These are phyloP conservation scores for Larix sibirica DNA, from an alignment of 83 land plant genomes.

Conservation along the genomic window DNA sequence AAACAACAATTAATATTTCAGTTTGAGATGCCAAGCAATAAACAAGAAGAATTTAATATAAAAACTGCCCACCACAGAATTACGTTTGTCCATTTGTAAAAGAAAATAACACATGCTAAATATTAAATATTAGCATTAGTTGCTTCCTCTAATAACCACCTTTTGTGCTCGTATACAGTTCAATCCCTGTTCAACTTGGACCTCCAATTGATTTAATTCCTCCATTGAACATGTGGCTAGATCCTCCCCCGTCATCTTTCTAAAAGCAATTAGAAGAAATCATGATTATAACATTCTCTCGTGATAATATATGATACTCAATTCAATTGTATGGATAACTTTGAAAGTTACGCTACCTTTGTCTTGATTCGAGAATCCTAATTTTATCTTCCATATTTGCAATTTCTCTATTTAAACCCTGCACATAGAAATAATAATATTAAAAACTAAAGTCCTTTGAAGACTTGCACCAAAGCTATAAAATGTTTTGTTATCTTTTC, in stretches of 20 bases:
- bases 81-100: no score
- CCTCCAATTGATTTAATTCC: constrained; percentile 30
- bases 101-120: no score
- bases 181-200: constrained; percentile 29
- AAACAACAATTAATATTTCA: no score
- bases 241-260: constrained; percentile 30
- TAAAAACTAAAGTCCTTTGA: no score
- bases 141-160: constrained; percentile 7
- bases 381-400: constrained; percentile 36
- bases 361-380: constrained; percentile 35
- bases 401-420: constrained; percentile 36
- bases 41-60: no score
- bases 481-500: no score
- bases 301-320: background rate
- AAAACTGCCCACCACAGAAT: no score
- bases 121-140: no score
- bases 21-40: no score
- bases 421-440: background rate
- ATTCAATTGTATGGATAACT: background rate
- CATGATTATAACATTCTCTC: background rate
- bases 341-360: constrained; percentile 17
- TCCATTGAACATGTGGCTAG: constrained; percentile 26
- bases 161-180: constrained; percentile 27
- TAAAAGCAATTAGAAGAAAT: background rate
- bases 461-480: no score